These are phyloP conservation scores for Trypanosoma platydactyli DNA, from an alignment of 208 protist species.

Conservation along the genomic window DNA sequence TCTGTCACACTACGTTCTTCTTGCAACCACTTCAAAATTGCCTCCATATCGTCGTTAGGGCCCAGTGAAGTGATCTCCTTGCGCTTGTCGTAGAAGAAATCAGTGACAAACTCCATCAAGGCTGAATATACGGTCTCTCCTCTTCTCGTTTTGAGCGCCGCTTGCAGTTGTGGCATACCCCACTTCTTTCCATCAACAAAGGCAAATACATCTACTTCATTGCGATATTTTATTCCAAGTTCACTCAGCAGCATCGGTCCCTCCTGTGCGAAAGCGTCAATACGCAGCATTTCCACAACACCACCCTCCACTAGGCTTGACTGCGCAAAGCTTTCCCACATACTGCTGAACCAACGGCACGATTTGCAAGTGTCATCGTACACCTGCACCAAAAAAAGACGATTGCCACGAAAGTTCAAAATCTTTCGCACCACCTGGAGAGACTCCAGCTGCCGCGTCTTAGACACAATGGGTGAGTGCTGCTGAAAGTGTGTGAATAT, in stretches of 20 bases:
- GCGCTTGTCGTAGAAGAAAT: slow-evolving; percentile 66
- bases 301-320: slow-evolving; percentile 56
- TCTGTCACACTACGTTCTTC: slow-evolving; percentile 34
- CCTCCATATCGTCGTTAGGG: slow-evolving; percentile 25
- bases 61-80: slow-evolving; percentile 34
- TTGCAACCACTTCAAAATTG: slow-evolving; percentile 53
- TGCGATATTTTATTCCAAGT: slow-evolving; percentile 31
- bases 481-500: slow-evolving; percentile 78
- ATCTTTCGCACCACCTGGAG: slow-evolving; percentile 44
- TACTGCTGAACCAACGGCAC: slow-evolving; percentile 54
- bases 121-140: slow-evolving; percentile 33
- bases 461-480: slow-evolving; percentile 76
- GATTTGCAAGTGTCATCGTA: slow-evolving; percentile 68
- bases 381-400: slow-evolving; percentile 71
- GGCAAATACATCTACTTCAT: slow-evolving; percentile 39
- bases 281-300: slow-evolving; percentile 78
- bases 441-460: slow-evolving; percentile 53
- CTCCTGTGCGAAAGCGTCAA: slow-evolving; percentile 65
- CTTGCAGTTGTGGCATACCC: slow-evolving; percentile 45
- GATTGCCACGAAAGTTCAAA: slow-evolving; percentile 58
- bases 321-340: slow-evolving; percentile 74
- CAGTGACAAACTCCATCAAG: slow-evolving; percentile 73
- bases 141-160: slow-evolving; percentile 37
- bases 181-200: slow-evolving; percentile 74
- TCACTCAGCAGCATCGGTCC: slow-evolving; percentile 38